A percentile compares a stretch with the other conserved stretches of the same genome.
These are phyloP conservation scores for Russula sp. DNA, from an alignment of 768 basidiomycete genomes.

Conservation along the genomic window DNA sequence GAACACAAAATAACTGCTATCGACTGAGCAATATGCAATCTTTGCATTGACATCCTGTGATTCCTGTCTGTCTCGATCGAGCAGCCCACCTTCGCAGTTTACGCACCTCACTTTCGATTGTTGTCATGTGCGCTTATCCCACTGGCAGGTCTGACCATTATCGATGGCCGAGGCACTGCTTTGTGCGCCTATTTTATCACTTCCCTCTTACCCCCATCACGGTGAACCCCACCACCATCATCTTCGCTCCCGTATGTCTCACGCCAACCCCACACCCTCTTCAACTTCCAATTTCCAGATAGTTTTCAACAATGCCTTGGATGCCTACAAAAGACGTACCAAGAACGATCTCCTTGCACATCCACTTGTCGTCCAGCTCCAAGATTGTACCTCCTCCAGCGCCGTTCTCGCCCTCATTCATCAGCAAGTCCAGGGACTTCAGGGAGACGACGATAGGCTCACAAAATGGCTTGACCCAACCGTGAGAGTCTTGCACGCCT, in stretches of 20 bases:
- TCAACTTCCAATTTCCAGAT: not conserved
- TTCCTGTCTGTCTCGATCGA: too few relatives aligned
- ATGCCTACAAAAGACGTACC: not conserved
- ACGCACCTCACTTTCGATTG: too few relatives aligned
- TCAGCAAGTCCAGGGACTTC: not conserved
- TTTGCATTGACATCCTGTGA: too few relatives aligned
- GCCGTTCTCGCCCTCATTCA: not conserved
- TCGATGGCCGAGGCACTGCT: too few relatives aligned
- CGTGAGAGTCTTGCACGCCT: not conserved
- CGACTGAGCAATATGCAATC: too few relatives aligned
- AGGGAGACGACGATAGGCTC: not conserved
- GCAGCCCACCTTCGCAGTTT: too few relatives aligned
- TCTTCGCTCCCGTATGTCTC: not conserved
- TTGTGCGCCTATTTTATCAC: too few relatives aligned
- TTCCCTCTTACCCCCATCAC: too few relatives aligned
- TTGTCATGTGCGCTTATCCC: too few relatives aligned
- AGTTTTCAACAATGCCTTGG: not conserved
- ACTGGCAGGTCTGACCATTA: too few relatives aligned
- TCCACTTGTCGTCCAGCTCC: not conserved
- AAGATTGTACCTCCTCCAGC: not conserved
- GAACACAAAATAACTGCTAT: too few relatives aligned
- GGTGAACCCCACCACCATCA: too few relatives aligned
- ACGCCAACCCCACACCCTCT: not conserved
- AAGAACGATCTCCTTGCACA: not conserved
- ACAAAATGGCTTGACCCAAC: not conserved